Evolutionary conservation across 257 asterid genomes (phyloP).

Genomic region (Pogostemon cablin): DNA sequence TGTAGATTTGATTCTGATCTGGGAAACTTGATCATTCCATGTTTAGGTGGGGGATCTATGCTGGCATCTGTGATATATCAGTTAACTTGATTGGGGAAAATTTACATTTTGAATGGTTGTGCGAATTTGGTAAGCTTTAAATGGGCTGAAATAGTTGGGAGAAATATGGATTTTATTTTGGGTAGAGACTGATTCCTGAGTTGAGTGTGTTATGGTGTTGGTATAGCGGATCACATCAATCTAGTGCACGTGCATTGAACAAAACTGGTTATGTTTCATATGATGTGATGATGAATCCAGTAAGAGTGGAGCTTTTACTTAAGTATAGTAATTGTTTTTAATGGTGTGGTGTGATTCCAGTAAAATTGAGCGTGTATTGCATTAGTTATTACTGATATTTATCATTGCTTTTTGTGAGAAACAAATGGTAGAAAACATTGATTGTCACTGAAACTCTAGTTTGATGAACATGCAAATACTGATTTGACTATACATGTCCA

Average conservation of each 20-base stretch:
- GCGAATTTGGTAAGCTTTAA: constrained; percentile 33
- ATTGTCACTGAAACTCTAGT: constrained; percentile 18
- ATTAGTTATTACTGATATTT: constrained; percentile 1
- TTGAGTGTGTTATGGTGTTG: constrained; percentile 22
- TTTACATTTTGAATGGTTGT: constrained; percentile 28
- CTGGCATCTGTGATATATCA: constrained; percentile 14
- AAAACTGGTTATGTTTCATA: constrained; percentile 17
- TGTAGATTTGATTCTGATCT: constrained; percentile 35
- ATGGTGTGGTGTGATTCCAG: constrained; percentile 25
- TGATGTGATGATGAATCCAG: constrained; percentile 22
- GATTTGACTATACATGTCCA: constrained; percentile 3
- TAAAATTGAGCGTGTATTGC: constrained; percentile 24
- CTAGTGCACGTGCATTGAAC: constrained; percentile 28
- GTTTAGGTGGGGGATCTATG: constrained; percentile 18
- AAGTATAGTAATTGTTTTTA: neutral
- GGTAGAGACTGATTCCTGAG: constrained; percentile 23
- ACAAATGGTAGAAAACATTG: constrained; percentile 1
- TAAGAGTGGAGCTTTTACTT: constrained; percentile 25
- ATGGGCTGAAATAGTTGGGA: constrained; percentile 18
- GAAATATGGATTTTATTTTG: constrained; percentile 33
- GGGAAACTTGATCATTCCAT: constrained; percentile 17
- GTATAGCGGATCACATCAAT: constrained; percentile 1
- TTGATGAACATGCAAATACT: constrained; percentile 29
- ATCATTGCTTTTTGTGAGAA: constrained; percentile 19
- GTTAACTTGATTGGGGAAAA: constrained; percentile 20